phyloP scores from a whole-genome alignment of 202 grass and related monocot genomes.

The Cymbopogon flexuosus region DNA sequence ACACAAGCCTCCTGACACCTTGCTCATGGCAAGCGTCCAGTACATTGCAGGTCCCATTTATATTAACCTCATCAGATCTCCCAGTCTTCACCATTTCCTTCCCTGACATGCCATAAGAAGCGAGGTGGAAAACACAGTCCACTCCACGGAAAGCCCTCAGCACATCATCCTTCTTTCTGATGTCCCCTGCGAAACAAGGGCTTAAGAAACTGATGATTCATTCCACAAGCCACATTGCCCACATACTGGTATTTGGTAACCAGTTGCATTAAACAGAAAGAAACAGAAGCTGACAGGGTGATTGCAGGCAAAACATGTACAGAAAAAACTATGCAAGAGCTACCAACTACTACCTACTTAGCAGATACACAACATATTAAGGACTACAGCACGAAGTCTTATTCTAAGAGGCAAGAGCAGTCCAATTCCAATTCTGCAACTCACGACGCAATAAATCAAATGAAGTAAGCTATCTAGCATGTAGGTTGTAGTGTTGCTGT shows the following conservation, averaged over 20 bases:
- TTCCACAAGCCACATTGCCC: not conserved
- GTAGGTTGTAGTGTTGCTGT: not conserved
- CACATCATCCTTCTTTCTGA: constrained; percentile 60
- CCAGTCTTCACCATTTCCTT: constrained; percentile 77
- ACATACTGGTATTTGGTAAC: not conserved
- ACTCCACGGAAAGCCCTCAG: constrained; percentile 43
- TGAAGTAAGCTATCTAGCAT: not conserved
- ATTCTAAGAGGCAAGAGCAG: too few species aligned
- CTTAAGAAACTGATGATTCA: not conserved
- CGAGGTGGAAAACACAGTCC: constrained; percentile 85
- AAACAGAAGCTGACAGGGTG: not conserved
- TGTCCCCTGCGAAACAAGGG: constrained; percentile 50
- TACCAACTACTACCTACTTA: too few species aligned
- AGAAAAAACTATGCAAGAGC: not conserved
- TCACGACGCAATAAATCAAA: not conserved
- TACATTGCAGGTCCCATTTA: constrained; percentile 84
- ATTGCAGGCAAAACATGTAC: not conserved
- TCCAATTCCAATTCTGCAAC: not conserved
- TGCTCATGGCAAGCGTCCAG: constrained; percentile 67
- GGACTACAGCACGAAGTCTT: not conserved
- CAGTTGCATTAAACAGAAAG: not conserved
- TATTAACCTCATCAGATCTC: constrained; percentile 55
- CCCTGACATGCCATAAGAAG: constrained; percentile 94
- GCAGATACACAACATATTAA: not conserved
- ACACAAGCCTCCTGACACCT: constrained; percentile 71